Evolutionary conservation across 2,329 filamentous ascomycete genomes (phyloP), one percentile per base, ranked within the genome.

Genomic region (Trichoderma atrobrunneum): DNA sequence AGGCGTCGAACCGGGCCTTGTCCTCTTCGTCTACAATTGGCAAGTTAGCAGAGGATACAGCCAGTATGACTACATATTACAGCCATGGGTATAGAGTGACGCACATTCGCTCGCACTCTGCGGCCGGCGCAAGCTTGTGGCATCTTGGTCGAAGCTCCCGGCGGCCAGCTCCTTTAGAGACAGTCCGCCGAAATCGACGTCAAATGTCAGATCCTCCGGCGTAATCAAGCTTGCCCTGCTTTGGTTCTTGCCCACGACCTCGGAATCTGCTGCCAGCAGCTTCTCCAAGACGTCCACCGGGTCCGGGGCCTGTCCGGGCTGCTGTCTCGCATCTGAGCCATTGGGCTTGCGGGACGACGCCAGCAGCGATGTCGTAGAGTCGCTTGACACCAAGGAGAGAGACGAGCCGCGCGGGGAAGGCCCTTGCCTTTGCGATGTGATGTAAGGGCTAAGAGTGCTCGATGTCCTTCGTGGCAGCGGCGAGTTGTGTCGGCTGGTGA

Each of bases 1-100:
- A 86, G 71, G 97, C 94, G 81, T 98, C 92, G 77, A 97, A 97
- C 78, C 92, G 95, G 78, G 91, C 86, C 80, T 92, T 93, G 75
- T 97, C 93, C 75, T 88, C 88, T 80, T 96, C 92, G 80, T 94
- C 93, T 91, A 74, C 72, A 26, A 71, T 65, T 43, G 28, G 32
- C 36, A 32, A 14, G 32, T 70, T 16, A 71, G 71, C 39, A 64
- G 3, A 28, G 1, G n/a, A 34, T 24, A 21, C 36, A 28, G 21
- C 43, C 30, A n/a, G 3, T 24, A 34, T 3, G 5, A 5, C 5
- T 28, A 36, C 7, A 24, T 34, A 7, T 21, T 6, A 14, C 2
- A 43, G 18, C 12, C 34, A 48, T 48, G 0, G 24, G 14, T 24
- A 11, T 21, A 36, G 62, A 18, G 14, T 16, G 56, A 66, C 90